A percentile compares a stretch with the other conserved stretches of the same genome.
These are phyloP conservation scores for Macrolepiota albuminosa DNA, from an alignment of 768 basidiomycete genomes.

Conservation along the genomic window DNA sequence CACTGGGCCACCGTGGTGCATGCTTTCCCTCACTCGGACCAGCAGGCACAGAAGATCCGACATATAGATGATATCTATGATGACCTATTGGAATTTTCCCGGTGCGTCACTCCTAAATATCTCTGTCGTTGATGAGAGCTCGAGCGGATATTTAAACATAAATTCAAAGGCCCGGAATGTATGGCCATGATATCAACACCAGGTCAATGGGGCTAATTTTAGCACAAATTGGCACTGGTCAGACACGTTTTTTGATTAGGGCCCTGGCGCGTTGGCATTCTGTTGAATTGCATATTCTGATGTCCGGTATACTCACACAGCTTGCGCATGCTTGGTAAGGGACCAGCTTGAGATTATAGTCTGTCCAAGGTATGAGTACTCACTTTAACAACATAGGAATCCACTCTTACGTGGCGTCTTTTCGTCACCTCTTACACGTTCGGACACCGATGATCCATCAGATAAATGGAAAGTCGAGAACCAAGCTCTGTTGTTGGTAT, in stretches of 20 bases:
- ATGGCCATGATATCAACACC: conserved; percentile 5
- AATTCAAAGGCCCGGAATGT: conserved; percentile 12
- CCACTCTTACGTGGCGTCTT: conserved; percentile 12
- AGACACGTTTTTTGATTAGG: conserved; percentile 10
- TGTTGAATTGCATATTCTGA: conserved; percentile 12
- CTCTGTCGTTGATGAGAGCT: not conserved
- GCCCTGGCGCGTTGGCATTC: conserved; percentile 12
- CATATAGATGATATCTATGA: conserved; percentile 15
- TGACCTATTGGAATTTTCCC: conserved; percentile 21
- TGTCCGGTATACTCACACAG: conserved; percentile 10
- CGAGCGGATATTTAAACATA: not conserved
- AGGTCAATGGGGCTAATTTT: conserved; percentile 9
- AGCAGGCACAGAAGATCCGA: conserved; percentile 12
- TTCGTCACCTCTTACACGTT: conserved; percentile 12
- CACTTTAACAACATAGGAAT: conserved; percentile 5
- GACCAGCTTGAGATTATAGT: too few relatives aligned
- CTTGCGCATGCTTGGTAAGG: conserved; percentile 13
- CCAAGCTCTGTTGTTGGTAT: conserved; percentile 8
- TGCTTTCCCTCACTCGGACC: conserved; percentile 20
- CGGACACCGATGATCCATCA: not conserved
- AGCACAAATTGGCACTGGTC: conserved; percentile 12
- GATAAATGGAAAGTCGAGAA: conserved; percentile 1
- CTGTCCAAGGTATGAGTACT: not conserved
- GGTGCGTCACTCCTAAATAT: conserved; percentile 3
- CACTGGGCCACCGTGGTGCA: conserved; percentile 15